phyloP scores from a whole-genome alignment of 495 filamentous ascomycete species.

The Bacidia rubella region DNA sequence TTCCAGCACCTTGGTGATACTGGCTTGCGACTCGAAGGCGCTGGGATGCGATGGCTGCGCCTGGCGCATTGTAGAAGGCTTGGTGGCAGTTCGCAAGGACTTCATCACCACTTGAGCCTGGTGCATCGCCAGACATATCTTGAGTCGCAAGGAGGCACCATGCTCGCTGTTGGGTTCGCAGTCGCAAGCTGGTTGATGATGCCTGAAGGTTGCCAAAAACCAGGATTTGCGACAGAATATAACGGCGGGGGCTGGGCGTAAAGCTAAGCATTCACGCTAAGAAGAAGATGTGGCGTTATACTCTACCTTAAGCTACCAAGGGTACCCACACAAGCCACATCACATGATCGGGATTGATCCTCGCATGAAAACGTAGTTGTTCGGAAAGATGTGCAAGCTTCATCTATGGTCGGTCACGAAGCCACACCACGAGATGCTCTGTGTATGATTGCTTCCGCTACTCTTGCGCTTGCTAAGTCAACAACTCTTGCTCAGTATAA shows the following conservation, averaged over 20 bases:
- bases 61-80: neutral
- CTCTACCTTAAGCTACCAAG: too few relatives aligned
- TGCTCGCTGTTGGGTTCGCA: neutral
- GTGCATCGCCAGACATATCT: neutral
- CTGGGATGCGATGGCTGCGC: neutral
- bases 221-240: slow-evolving; percentile 10
- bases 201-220: neutral
- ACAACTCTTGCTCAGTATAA: too few relatives aligned
- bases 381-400: too few relatives aligned
- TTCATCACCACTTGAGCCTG: neutral
- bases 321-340: too few relatives aligned
- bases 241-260: neutral
- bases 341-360: too few relatives aligned
- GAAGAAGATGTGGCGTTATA: too few relatives aligned
- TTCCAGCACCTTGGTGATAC: neutral
- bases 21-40: slow-evolving; percentile 5
- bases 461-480: too few relatives aligned
- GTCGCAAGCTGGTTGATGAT: neutral
- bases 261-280: neutral
- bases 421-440: too few relatives aligned
- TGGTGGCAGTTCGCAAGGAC: neutral
- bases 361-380: too few relatives aligned
- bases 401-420: too few relatives aligned
- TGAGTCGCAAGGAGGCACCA: slow-evolving; percentile 2
- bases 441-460: too few relatives aligned